Evolutionary conservation across 352 stramenopile species (phyloP), one percentile per base, ranked within the genome.

Genomic region (Blastocystis sp.): DNA sequence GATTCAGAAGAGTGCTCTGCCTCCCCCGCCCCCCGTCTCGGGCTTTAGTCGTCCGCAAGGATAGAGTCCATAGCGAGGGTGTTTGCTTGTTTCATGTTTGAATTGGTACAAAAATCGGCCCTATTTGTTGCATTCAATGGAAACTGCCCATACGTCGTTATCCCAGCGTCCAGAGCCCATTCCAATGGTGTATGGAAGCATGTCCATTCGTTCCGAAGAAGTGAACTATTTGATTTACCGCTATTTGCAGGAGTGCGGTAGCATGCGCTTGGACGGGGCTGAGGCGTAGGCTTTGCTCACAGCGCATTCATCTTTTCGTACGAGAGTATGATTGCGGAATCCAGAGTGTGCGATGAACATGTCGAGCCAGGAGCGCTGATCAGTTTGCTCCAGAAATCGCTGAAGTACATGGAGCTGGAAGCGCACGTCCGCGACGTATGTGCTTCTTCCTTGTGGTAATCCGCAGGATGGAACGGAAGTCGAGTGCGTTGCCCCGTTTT

Each of bases 191-290:
- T 38, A 84, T 10, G 1, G 28, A 19, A 42, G 11, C 9, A 84
- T 84, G 74, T 84, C 74, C 1, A 84, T 84, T 70, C 74, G 74
- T 38, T 84, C 74, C 17, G 74, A 84, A 9, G 74, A 84, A 68
- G 74, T 84, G 74, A 84, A 84, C 38, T 84, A 68, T 45, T 84
- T 84, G 60, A 84, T 84, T 69, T 84, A 84, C 54, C n/a, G 74
- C 11, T 84, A 84, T 28, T 68, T 84, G n/a, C 52, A 69, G 57
- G 74, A 84, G 66, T 84, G 45, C 28, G 74, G 74, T 84, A 68
- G 34, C 34, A 38, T 42, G 10, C 52, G 57, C 2, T 28, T 7
- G 1, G 28, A 10, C 28, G 57, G n/a, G 24, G 14, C 11, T 84
- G 11, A 59, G 48, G 3, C 9, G 19, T 70, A 84, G 74, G 74